Evolutionary conservation across 192 early-diverging fungal species (phyloP).

Genomic region (Endogone sp.): DNA sequence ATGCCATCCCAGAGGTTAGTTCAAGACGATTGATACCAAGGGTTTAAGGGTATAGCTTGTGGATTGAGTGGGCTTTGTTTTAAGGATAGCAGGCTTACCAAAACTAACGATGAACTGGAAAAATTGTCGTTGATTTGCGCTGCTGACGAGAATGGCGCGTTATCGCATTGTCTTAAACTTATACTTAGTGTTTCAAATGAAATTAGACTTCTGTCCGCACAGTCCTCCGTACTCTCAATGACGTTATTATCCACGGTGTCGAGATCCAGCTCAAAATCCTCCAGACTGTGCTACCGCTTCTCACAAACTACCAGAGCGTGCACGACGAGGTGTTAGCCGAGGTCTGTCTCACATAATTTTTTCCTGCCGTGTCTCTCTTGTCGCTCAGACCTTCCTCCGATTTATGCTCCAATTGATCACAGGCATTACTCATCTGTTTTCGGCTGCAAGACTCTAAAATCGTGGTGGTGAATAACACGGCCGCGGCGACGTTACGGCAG

Average conservation of each 20-base stretch:
- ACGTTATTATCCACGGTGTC: slow-evolving; percentile 61
- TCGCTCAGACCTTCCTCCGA: not conserved
- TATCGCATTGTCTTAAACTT: not conserved
- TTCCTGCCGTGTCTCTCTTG: no score
- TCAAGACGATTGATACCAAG: no score
- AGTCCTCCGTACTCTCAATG: slow-evolving; percentile 65
- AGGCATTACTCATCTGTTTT: slow-evolving; percentile 81
- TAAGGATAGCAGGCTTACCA: no score
- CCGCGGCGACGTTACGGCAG: slow-evolving; percentile 81
- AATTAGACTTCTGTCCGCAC: slow-evolving; percentile 50
- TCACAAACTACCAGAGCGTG: slow-evolving; percentile 77
- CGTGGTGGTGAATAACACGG: slow-evolving; percentile 79
- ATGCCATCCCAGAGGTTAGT: slow-evolving; percentile 67
- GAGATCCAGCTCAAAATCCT: slow-evolving; percentile 93
- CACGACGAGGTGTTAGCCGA: slow-evolving; percentile 79
- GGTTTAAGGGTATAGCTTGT: no score
- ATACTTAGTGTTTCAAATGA: no score
- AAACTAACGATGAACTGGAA: no score
- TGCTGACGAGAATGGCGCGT: slow-evolving; percentile 1
- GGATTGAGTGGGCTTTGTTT: no score
- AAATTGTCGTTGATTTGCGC: no score
- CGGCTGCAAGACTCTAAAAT: slow-evolving; percentile 81
- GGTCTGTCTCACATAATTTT: slow-evolving; percentile 30
- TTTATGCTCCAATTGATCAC: slow-evolving; percentile 4
- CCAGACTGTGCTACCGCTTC: slow-evolving; percentile 86